A percentile compares a stretch with the other conserved stretches of the same genome.
phyloP scores from a whole-genome alignment of 768 basidiomycete species.

The Gautieria morchelliformis region DNA sequence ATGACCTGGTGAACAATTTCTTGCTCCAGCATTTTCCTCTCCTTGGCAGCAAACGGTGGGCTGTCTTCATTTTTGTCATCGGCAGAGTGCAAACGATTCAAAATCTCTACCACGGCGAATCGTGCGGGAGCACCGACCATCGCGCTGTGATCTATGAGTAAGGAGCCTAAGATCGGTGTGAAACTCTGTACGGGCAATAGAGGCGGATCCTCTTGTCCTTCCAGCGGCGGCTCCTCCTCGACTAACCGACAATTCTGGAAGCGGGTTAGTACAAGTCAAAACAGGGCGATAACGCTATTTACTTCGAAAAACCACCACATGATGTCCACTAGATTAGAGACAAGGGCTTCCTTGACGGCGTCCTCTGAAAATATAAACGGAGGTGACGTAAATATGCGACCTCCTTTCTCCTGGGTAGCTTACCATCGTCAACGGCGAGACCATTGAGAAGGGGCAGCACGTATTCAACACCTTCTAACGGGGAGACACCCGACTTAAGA shows the following conservation, averaged over 20 bases:
- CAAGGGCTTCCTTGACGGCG: slow-evolving; percentile 78
- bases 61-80: slow-evolving; percentile 33
- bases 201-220: slow-evolving; percentile 25
- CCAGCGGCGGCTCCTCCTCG: slow-evolving; percentile 34
- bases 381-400: slow-evolving; percentile 2
- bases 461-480: slow-evolving; percentile 86
- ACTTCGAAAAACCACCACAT: slow-evolving; percentile 82
- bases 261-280: neutral
- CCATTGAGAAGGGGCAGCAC: slow-evolving; percentile 82
- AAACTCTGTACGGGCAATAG: slow-evolving; percentile 76
- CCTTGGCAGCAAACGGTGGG: slow-evolving; percentile 38
- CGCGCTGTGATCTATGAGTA: slow-evolving; percentile 74
- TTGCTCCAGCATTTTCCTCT: slow-evolving; percentile 60
- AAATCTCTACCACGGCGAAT: slow-evolving; percentile 66
- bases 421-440: slow-evolving; percentile 82
- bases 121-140: slow-evolving; percentile 66
- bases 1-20: slow-evolving; percentile 83
- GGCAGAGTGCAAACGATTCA: slow-evolving; percentile 57
- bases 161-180: slow-evolving; percentile 81
- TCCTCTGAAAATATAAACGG: slow-evolving; percentile 46
- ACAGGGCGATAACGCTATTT: neutral
- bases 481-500: slow-evolving; percentile 55
- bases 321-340: slow-evolving; percentile 66
- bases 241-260: slow-evolving; percentile 57
- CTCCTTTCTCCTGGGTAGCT: slow-evolving; percentile 13